phyloP scores from a whole-genome alignment of 176 grass and related monocot species.

The Carex scoparia region DNA sequence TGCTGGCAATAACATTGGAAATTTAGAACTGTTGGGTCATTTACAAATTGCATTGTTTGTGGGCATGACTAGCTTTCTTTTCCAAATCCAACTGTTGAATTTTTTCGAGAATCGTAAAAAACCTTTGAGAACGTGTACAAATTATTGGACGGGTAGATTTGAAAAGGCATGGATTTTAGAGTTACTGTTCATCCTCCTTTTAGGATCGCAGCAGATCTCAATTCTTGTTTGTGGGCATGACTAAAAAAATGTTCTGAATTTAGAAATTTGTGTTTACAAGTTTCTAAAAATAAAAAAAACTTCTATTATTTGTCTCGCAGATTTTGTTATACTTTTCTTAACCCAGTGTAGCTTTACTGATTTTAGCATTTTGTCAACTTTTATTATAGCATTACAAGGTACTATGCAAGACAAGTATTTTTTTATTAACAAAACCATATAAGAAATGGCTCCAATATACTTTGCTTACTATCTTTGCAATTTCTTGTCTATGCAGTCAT shows the following conservation, averaged over 20 bases:
- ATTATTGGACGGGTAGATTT: too few species aligned
- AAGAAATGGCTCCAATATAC: background rate
- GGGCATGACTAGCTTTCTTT: background rate
- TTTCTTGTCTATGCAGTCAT: slow-evolving; percentile 34
- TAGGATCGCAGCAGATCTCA: too few species aligned
- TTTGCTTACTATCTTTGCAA: background rate
- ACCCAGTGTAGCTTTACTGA: background rate
- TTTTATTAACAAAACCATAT: slow-evolving; percentile 8
- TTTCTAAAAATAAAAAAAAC: background rate
- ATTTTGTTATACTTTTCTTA: background rate
- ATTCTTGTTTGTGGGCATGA: background rate
- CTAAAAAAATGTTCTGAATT: background rate
- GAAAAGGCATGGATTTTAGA: too few species aligned
- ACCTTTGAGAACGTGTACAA: too few species aligned
- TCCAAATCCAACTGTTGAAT: too few species aligned
- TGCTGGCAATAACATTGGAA: background rate
- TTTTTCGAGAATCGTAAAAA: too few species aligned
- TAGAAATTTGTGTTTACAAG: background rate
- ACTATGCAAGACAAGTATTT: background rate
- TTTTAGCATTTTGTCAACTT: background rate
- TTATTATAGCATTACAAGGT: background rate
- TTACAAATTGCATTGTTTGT: background rate
- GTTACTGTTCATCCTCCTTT: too few species aligned
- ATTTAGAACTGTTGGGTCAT: background rate
- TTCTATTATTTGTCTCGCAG: background rate